Percentiles rank a stretch among this genome's conserved stretches.
These are phyloP conservation scores for Rhizoclosmatium sp. DNA, from an alignment of 192 early-diverging fungal genomes.

Conservation along the genomic window DNA sequence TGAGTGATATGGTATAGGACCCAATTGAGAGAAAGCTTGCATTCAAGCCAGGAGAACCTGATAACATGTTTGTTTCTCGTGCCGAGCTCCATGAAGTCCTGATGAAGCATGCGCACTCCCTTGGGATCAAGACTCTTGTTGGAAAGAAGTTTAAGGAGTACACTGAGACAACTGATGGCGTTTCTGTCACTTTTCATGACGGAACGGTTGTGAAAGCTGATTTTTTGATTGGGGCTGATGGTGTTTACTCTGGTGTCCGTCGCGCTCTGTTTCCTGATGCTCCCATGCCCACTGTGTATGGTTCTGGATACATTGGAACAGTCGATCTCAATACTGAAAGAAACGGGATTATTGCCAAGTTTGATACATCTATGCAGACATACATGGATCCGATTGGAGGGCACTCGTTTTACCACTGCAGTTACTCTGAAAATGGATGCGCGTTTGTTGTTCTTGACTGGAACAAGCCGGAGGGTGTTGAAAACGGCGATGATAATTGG, in stretches of 20 bases:
- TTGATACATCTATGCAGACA: neutral
- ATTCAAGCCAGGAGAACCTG: neutral
- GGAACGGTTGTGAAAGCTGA: constrained; percentile 10
- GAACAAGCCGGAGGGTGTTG: neutral
- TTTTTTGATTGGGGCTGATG: constrained; percentile 35
- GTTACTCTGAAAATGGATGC: neutral
- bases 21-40: neutral
- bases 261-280: constrained; percentile 43
- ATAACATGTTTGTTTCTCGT: neutral
- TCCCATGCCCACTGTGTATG: neutral
- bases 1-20: neutral
- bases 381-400: neutral
- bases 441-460: neutral
- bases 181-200: constrained; percentile 27
- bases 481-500: neutral
- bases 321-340: neutral
- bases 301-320: neutral
- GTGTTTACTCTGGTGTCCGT: constrained; percentile 19
- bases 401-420: neutral
- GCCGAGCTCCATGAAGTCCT: neutral
- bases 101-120: neutral
- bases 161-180: neutral
- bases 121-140: neutral
- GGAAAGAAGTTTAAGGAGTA: constrained; percentile 5
- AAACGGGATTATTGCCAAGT: neutral